These are phyloP conservation scores for Saccharomycopsis fodiens DNA, from an alignment of 805 yeast genomes.

Conservation along the genomic window DNA sequence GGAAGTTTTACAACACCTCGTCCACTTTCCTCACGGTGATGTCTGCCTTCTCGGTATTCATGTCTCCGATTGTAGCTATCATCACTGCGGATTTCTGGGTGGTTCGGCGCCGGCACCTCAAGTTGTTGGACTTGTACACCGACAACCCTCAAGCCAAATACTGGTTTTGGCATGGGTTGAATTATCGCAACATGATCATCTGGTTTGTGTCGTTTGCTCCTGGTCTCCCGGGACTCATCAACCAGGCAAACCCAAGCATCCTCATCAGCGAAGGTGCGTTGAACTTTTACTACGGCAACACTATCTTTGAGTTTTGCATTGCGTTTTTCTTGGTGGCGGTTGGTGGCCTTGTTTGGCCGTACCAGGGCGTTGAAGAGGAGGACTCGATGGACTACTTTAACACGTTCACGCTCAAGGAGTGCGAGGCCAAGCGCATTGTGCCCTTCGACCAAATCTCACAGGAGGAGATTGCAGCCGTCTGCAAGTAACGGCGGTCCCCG, in stretches of 20 bases:
- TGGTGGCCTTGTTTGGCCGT: conserved; percentile 31
- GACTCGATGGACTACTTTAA: conserved; percentile 36
- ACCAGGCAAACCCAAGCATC: conserved; percentile 29
- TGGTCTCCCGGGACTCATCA: conserved; percentile 41
- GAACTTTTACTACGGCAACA: conserved; percentile 37
- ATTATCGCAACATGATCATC: conserved; percentile 34
- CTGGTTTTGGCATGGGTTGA: conserved; percentile 36
- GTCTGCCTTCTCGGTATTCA: conserved; percentile 31
- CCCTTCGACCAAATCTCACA: conserved; percentile 18
- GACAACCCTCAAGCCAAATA: conserved; percentile 30
- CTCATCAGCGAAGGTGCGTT: conserved; percentile 29
- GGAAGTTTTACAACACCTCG: conserved; percentile 33
- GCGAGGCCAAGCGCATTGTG: conserved; percentile 26
- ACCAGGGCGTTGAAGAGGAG: conserved; percentile 26
- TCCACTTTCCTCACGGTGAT: conserved; percentile 30
- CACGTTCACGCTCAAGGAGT: conserved; percentile 32
- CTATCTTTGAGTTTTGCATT: conserved; percentile 34
- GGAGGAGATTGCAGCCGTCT: no score
- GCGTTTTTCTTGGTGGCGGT: conserved; percentile 33
- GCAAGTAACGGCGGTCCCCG: no score
- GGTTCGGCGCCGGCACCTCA: conserved; percentile 31
- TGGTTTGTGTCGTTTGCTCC: conserved; percentile 38
- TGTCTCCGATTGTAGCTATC: conserved; percentile 34
- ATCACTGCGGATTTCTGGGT: conserved; percentile 33
- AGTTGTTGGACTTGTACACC: conserved; percentile 35